Percentiles rank a stretch among this genome's conserved stretches.
These are phyloP conservation scores for Pulveroboletus sp. DNA, from an alignment of 768 basidiomycete species.

Conservation along the genomic window DNA sequence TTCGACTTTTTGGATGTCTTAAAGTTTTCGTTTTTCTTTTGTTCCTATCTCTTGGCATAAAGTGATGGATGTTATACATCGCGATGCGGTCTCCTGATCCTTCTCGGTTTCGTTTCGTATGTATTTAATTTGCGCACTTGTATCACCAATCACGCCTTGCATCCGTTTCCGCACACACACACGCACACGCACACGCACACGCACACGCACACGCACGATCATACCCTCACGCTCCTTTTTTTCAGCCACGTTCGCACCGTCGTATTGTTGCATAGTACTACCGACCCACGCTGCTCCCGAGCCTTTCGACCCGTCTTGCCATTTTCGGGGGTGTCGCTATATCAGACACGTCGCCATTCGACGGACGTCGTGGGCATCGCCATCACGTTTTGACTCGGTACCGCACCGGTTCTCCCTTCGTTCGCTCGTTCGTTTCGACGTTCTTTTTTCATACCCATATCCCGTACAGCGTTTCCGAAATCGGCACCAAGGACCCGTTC, in stretches of 20 bases:
- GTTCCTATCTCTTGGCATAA: slow-evolving; percentile 6
- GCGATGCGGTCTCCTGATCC: not conserved
- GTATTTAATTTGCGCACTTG: slow-evolving; percentile 28
- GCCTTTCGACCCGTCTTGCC: not conserved
- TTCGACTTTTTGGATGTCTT: slow-evolving; percentile 8
- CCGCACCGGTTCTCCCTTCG: not conserved
- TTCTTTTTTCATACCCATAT: no score
- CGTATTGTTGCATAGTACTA: slow-evolving; percentile 3
- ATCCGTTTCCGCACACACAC: no score
- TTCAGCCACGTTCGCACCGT: not conserved
- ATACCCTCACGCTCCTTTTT: slow-evolving; percentile 4
- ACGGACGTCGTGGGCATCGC: not conserved
- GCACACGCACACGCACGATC: not conserved
- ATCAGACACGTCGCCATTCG: slow-evolving; percentile 1
- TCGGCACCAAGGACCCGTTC: no score
- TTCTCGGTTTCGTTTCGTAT: slow-evolving; percentile 9
- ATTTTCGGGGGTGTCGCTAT: slow-evolving; percentile 3
- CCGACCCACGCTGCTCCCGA: slow-evolving; percentile 4
- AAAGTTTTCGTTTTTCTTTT: not conserved
- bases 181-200: slow-evolving; percentile 8
- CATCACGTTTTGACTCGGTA: slow-evolving; percentile 3
- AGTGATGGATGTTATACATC: slow-evolving; percentile 15
- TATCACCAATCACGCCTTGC: slow-evolving; percentile 24
- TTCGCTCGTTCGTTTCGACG: no score
- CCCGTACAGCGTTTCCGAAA: no score